A percentile compares a stretch with the other conserved stretches of the same genome.
These are phyloP conservation scores for Neotropicomus parvogracilis DNA, from an alignment of 1,284 basidiomycete genomes.

Conservation along the genomic window DNA sequence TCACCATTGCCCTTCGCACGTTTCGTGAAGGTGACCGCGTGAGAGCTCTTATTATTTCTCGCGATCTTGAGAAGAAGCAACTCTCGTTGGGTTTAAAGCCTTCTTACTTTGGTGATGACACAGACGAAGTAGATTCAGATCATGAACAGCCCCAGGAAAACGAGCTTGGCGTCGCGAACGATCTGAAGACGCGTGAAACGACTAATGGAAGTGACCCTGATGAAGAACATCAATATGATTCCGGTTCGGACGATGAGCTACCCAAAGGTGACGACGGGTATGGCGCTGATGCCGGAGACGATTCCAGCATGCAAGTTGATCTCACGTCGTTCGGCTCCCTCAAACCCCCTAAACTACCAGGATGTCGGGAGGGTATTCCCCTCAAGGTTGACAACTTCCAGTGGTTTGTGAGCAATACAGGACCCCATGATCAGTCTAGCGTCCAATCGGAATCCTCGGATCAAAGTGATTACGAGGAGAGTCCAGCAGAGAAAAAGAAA, in stretches of 20 bases:
- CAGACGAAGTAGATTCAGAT: constrained; percentile 30
- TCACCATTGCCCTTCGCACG: constrained; percentile 70
- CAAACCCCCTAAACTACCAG: constrained; percentile 17
- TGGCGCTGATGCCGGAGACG: constrained; percentile 38
- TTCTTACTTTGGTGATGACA: constrained; percentile 68
- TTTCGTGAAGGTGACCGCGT: constrained; percentile 88
- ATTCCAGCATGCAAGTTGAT: constrained; percentile 43
- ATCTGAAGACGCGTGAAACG: constrained; percentile 24
- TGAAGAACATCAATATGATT: constrained; percentile 13
- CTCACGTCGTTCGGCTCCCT: constrained; percentile 26
- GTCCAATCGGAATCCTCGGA: constrained; percentile 39
- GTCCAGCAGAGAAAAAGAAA: constrained; percentile 51
- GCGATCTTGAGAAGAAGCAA: constrained; percentile 73
- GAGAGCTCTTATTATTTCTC: constrained; percentile 71
- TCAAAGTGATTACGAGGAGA: constrained; percentile 50
- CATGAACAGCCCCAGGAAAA: constrained; percentile 16
- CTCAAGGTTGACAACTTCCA: constrained; percentile 67
- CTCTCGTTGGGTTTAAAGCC: constrained; percentile 90
- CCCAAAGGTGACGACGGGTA: constrained; percentile 20
- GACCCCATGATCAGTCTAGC: constrained; percentile 32
- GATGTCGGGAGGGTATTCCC: constrained; percentile 23
- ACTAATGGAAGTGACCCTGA: constrained; percentile 25
- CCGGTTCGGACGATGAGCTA: constrained; percentile 25
- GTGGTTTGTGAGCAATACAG: constrained; percentile 52
- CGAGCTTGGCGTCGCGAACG: constrained; percentile 30